Evolutionary conservation across 805 yeast species (phyloP).

Genomic region (Teunomyces stri): DNA sequence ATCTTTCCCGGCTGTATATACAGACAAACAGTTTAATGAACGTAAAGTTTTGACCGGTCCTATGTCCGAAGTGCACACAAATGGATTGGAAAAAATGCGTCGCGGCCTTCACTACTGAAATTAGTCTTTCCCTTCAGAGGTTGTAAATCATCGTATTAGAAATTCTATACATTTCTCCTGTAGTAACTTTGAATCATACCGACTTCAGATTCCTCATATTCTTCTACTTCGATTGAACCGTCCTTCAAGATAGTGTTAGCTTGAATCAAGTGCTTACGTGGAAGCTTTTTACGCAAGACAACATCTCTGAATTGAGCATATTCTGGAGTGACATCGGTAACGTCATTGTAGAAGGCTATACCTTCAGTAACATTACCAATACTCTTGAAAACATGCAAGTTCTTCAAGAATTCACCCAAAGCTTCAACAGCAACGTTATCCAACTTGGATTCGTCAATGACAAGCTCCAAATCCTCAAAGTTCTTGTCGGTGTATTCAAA

Average conservation of each 20-base stretch:
- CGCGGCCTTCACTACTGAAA: background rate
- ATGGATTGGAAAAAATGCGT: background rate
- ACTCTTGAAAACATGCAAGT: conserved; percentile 76
- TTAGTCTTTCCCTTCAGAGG: background rate
- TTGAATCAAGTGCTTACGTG: conserved; percentile 82
- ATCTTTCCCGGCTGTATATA: background rate
- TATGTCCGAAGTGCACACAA: background rate
- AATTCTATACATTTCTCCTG: conserved; percentile 41
- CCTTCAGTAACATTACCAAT: conserved; percentile 73
- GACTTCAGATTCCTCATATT: conserved; percentile 67
- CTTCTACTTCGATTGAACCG: conserved; percentile 54
- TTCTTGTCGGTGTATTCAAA: conserved; percentile 47
- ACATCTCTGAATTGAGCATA: conserved; percentile 63
- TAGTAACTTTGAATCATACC: conserved; percentile 80
- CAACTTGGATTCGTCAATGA: conserved; percentile 61
- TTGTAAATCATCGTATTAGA: background rate
- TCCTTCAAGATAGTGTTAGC: conserved; percentile 60
- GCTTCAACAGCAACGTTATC: conserved; percentile 69
- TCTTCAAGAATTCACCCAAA: conserved; percentile 64
- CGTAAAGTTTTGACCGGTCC: background rate
- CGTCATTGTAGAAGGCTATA: conserved; percentile 56
- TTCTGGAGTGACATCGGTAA: conserved; percentile 66
- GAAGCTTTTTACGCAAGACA: conserved; percentile 70
- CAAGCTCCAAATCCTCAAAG: conserved; percentile 59
- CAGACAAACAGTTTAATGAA: background rate